A percentile compares a stretch with the other conserved stretches of the same genome.
Evolutionary conservation across 257 asterid genomes (phyloP).

Genomic region (Phtheirospermum japonicum): DNA sequence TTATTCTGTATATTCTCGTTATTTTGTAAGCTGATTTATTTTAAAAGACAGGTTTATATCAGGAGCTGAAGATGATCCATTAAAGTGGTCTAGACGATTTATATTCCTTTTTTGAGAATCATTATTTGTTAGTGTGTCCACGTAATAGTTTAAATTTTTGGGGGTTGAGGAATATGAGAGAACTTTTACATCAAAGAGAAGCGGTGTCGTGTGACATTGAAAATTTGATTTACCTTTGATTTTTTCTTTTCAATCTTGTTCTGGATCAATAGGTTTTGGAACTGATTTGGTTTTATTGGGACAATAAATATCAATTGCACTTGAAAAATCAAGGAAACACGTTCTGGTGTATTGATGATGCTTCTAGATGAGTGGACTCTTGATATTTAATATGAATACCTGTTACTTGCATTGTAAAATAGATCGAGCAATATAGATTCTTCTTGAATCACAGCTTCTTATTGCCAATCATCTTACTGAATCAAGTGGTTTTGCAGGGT

Average conservation of each 20-base stretch:
- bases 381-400: slow-evolving; percentile 1
- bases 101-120: slow-evolving; percentile 3
- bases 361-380: slow-evolving; percentile 9
- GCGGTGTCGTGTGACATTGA: slow-evolving; percentile 9
- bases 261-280: background rate
- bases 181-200: background rate
- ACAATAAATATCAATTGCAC: background rate
- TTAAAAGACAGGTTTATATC: background rate
- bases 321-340: background rate
- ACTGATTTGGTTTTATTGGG: background rate
- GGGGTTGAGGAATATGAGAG: background rate
- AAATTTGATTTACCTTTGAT: background rate
- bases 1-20: background rate
- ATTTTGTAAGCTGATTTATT: slow-evolving; percentile 21
- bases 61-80: slow-evolving; percentile 7
- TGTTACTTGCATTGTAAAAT: background rate
- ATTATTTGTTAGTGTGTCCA: background rate
- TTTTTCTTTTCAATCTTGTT: background rate
- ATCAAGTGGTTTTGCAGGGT: slow-evolving; percentile 55
- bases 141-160: background rate
- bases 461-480: slow-evolving; percentile 22
- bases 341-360: slow-evolving; percentile 16
- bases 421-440: slow-evolving; percentile 6
- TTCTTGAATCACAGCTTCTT: slow-evolving; percentile 1
- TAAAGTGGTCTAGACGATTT: slow-evolving; percentile 18